phyloP scores from a whole-genome alignment of 2,329 filamentous ascomycete species.

The Fusarium anguioides region DNA sequence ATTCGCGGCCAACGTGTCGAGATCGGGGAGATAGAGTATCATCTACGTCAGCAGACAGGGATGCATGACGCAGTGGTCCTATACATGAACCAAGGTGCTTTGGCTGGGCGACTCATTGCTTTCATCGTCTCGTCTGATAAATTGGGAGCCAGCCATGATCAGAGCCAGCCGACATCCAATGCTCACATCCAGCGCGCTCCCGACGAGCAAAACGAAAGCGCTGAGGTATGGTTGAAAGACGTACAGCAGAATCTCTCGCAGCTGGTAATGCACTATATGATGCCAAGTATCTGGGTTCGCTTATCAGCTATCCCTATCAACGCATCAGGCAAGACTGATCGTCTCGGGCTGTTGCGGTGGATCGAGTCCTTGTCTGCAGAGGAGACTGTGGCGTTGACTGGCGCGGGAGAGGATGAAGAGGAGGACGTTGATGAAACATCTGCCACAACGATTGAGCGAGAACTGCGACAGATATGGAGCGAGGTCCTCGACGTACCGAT shows the following conservation, averaged over 20 bases:
- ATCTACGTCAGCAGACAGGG: too few species aligned
- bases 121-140: too few species aligned
- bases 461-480: constrained; percentile 3
- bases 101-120: too few species aligned
- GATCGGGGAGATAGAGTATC: too few species aligned
- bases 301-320: not conserved
- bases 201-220: not conserved
- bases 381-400: not conserved
- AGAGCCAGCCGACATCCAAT: too few species aligned
- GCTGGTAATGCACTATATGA: constrained; percentile 4
- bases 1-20: too few species aligned
- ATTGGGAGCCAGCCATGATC: too few species aligned
- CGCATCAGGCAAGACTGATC: constrained; percentile 1
- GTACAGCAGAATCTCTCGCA: constrained; percentile 1
- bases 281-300: constrained; percentile 1
- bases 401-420: not conserved
- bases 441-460: not conserved
- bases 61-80: too few species aligned
- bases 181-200: not conserved
- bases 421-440: not conserved
- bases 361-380: not conserved
- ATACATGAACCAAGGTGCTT: too few species aligned
- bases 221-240: not conserved
- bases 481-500: not conserved
- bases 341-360: not conserved